Base-by-base conservation (phyloP, 345 rosid species). In the Ceriops zippeliana region DNA sequence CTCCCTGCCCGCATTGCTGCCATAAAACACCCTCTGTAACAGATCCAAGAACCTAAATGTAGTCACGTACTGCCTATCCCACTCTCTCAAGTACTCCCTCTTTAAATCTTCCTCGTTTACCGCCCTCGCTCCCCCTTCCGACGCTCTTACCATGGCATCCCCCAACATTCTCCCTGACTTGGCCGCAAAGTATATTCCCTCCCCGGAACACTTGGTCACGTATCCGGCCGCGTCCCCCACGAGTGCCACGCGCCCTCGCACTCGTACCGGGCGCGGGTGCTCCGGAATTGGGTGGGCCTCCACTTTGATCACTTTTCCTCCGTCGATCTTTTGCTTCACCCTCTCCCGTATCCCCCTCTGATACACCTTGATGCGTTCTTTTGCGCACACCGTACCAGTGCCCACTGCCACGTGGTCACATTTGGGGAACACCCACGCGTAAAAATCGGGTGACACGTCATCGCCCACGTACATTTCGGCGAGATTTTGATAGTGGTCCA, bases 401-500 rank as follows among this genome's bases (percentile, higher is more conserved):
- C 90, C 93, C 22, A 88, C 89, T 2, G 90, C 93, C 73, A 88
- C 90, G 79, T 88, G 93, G 77, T 88, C 90, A 70, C 89, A 88
- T 68, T 88, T 88, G 0, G 90, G 90, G 52, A 88, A 88, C 1
- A 86, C 93, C 93, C 89, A 86, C 7, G 82, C 89, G 81, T 88
- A 88, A 58, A 88, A 86, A 22, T 88, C 89, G 37, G 93, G 93
- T 17, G 93, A 88, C 67, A 88, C 90, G 83, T 88, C 93, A 13
- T 83, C 37, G 0, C 93, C 90, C 1, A 86, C 83, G 76, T 88
- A 86, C 87, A 88, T 86, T 74, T 88, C 90, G 6, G 89, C 90
- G 63, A 88, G 87, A 35, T 88, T 70, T 42, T 78, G 68, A 71
- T 88, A 86, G 62, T 84, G 83, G 15, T 69, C 83, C 93, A 88